Percentiles rank a stretch among this genome's conserved stretches.
These are phyloP conservation scores for Solanum hybrid DNA, from an alignment of 305 asterid species.

Conservation along the genomic window DNA sequence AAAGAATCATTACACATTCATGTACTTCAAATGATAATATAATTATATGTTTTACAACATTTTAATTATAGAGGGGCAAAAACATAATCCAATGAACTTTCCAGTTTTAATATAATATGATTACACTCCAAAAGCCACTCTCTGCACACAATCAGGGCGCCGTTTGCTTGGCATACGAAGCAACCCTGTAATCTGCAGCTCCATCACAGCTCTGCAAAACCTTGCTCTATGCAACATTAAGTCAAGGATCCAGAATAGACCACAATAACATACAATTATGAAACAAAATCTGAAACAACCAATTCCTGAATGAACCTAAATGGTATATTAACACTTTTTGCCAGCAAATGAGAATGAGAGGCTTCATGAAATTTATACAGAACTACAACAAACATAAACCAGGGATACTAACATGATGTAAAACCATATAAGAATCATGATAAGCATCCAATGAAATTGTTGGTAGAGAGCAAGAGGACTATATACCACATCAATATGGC, in stretches of 20 bases:
- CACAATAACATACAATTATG: not conserved
- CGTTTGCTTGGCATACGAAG: constrained; percentile 87
- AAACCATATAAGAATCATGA: not conserved
- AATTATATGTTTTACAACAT: not conserved
- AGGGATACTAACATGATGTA: not conserved
- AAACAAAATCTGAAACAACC: not conserved
- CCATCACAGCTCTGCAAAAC: constrained; percentile 79
- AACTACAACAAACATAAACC: not conserved
- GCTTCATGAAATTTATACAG: not conserved
- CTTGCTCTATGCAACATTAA: constrained; percentile 51
- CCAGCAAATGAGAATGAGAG: not conserved
- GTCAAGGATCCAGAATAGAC: constrained; percentile 34
- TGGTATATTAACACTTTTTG: not conserved
- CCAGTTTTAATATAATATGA: not conserved
- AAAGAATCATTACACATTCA: not conserved
- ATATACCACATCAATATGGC: not conserved
- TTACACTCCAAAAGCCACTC: constrained; percentile 64
- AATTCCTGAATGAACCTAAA: not conserved
- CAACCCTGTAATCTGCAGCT: constrained; percentile 77
- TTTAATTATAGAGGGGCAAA: not conserved
- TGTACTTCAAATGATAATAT: not conserved
- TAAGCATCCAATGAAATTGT: not conserved
- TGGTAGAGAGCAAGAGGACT: not conserved
- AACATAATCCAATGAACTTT: not conserved
- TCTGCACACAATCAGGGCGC: constrained; percentile 77